phyloP scores from a whole-genome alignment of 2,329 filamentous ascomycete species.

The Malbranchea zuffiana region DNA sequence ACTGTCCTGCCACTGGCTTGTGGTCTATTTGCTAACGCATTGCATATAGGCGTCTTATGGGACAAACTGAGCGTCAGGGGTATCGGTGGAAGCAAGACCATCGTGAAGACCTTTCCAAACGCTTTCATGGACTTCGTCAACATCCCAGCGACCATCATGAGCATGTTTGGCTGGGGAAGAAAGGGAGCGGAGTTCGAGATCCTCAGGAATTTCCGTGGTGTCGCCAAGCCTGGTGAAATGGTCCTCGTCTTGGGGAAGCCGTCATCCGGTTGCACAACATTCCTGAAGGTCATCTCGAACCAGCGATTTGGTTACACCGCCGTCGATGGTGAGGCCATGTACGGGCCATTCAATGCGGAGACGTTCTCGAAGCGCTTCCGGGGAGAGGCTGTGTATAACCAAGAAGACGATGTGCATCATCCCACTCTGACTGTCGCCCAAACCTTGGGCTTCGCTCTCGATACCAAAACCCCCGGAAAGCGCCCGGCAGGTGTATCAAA shows the following conservation, averaged over 20 bases:
- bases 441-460: constrained; percentile 72
- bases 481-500: constrained; percentile 63
- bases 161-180: constrained; percentile 52
- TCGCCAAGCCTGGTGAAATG: constrained; percentile 77
- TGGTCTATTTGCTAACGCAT: constrained; percentile 3
- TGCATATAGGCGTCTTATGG: constrained; percentile 55
- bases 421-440: constrained; percentile 79
- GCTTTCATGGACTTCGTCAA: constrained; percentile 69
- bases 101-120: constrained; percentile 63
- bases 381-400: constrained; percentile 75
- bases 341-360: constrained; percentile 60
- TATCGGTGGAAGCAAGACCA: constrained; percentile 62
- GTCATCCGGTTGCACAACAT: constrained; percentile 63
- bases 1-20: not conserved
- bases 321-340: constrained; percentile 60
- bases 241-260: constrained; percentile 69
- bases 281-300: constrained; percentile 73
- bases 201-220: constrained; percentile 50
- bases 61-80: constrained; percentile 65
- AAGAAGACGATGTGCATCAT: constrained; percentile 77
- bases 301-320: constrained; percentile 66
- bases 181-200: constrained; percentile 64
- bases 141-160: constrained; percentile 53
- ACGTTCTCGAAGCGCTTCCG: constrained; percentile 62
- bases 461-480: constrained; percentile 75